Percentiles rank a stretch among this genome's conserved stretches.
These are phyloP conservation scores for Leucocoprinus leucothites DNA, from an alignment of 768 basidiomycete species.

Conservation along the genomic window DNA sequence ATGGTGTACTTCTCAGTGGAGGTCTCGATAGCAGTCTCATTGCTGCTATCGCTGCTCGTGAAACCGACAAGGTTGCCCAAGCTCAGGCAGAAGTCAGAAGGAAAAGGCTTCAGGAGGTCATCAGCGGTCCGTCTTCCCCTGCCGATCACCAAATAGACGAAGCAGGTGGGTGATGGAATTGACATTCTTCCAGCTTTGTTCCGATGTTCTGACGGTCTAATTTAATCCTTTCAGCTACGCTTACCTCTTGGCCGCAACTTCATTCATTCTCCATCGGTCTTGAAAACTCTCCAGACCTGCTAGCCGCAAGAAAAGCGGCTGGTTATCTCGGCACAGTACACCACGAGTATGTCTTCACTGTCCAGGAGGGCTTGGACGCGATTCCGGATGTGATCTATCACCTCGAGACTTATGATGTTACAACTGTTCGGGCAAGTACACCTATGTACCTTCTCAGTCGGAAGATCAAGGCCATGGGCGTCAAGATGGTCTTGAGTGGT, in stretches of 20 bases:
- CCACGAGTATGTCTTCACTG: constrained; percentile 97
- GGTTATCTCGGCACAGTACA: constrained; percentile 92
- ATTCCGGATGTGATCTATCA: constrained; percentile 98
- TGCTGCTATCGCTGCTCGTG: constrained; percentile 89
- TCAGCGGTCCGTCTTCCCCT: constrained; percentile 59
- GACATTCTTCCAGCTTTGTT: neutral
- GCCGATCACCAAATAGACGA: constrained; percentile 42
- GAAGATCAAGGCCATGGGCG: constrained; percentile 99
- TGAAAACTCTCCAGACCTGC: constrained; percentile 89
- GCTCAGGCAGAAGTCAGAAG: constrained; percentile 74
- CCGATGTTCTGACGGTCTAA: constrained; percentile 11
- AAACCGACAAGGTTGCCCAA: constrained; percentile 87
- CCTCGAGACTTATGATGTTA: constrained; percentile 98
- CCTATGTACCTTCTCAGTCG: constrained; percentile 98
- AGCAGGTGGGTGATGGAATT: constrained; percentile 40
- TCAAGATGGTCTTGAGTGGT: constrained; percentile 98
- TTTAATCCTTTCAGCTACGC: constrained; percentile 44
- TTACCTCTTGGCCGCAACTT: constrained; percentile 90
- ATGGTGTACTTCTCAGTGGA: constrained; percentile 93
- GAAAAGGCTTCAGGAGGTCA: constrained; percentile 48
- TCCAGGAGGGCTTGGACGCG: constrained; percentile 96
- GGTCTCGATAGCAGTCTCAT: constrained; percentile 96
- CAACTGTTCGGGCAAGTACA: constrained; percentile 94
- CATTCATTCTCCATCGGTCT: constrained; percentile 98
- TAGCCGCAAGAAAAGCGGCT: constrained; percentile 92